Base-by-base conservation (phyloP, 2,329 filamentous ascomycete species). In the Immersiporthe knoxdaviesiana region DNA sequence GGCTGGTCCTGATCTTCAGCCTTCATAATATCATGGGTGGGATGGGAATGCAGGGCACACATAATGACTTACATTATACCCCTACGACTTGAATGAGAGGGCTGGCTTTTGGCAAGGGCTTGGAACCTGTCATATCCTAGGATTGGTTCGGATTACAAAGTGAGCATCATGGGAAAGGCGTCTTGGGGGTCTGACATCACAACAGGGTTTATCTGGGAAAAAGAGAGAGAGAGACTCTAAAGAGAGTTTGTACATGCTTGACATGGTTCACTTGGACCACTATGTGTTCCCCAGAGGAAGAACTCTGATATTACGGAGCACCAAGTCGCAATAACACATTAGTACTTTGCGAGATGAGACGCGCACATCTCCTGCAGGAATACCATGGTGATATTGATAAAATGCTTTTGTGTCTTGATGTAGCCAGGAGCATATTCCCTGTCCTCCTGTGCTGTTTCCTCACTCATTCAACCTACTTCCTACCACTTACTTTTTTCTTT, bases 21-120 rank as follows among this genome's bases (percentile, higher is more conserved):
- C 30, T 59, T 56, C 50, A 37, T 69, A 39, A 54, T 67, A 37
- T 44, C 30, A 63, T 27, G 44, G 62, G 35, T 58, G 27, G n/a
- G 47, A 65, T 37, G 60, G 59, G 24, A 47, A 47, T 39, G n/a
- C 52, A 18, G 12, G 44, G 21, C n/a, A 30, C 16, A 35, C 32
- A n/a, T 59, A 21, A 47, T 18, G 39, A 35, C 54, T 47, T 47
- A 59, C 37, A 41, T 59, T 59, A 41, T 41, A 56, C 63, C 52
- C 44, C 24, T 27, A 11, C 32, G 24, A 35, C 41, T 37, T 44
- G 56, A 18, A 59, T 47, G 24, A 12, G 18, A 12, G 30, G 63
- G 27, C 16, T 30, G 47, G 37, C 16, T 47, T 35, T 47, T 59
- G 24, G 24, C 24, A 2, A 2, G n/a, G 37, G 37, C 37, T 44